A percentile compares a stretch with the other conserved stretches of the same genome.
phyloP scores from a whole-genome alignment of 306 rosid species.

The Lathyrus aphaca region DNA sequence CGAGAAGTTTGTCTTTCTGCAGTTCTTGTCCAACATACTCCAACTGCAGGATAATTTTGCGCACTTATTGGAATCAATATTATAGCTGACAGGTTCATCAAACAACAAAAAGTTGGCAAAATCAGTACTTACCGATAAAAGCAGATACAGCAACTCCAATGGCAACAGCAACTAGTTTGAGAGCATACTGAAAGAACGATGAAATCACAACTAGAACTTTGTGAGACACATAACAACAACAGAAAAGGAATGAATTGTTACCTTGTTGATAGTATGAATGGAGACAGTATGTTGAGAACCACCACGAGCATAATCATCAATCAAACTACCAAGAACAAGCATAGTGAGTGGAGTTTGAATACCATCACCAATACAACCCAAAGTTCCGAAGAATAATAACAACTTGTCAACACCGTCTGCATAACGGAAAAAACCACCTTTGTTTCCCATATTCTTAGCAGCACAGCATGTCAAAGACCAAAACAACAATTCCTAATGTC shows the following conservation, averaged over 20 bases:
- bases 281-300: slow-evolving; percentile 41
- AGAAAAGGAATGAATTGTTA: slow-evolving; percentile 16
- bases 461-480: slow-evolving; percentile 10
- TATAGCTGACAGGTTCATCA: slow-evolving; percentile 9
- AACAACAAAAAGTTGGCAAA: not conserved
- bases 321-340: slow-evolving; percentile 70
- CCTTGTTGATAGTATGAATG: slow-evolving; percentile 54
- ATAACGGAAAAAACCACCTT: slow-evolving; percentile 54
- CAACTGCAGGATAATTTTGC: slow-evolving; percentile 54
- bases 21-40: slow-evolving; percentile 80
- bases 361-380: slow-evolving; percentile 88
- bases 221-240: not conserved
- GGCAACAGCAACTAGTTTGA: slow-evolving; percentile 58
- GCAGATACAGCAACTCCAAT: slow-evolving; percentile 66
- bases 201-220: not conserved
- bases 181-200: slow-evolving; percentile 55
- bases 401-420: slow-evolving; percentile 70
- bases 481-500: not conserved
- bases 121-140: slow-evolving; percentile 53
- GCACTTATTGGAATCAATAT: slow-evolving; percentile 22
- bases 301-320: slow-evolving; percentile 58
- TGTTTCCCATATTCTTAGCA: slow-evolving; percentile 47
- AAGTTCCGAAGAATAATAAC: slow-evolving; percentile 61
- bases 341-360: slow-evolving; percentile 68
- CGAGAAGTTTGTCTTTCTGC: slow-evolving; percentile 79